Conservation (phyloP, 1,284 basidiomycete genomes). For the Sutorius eximius region DNA sequence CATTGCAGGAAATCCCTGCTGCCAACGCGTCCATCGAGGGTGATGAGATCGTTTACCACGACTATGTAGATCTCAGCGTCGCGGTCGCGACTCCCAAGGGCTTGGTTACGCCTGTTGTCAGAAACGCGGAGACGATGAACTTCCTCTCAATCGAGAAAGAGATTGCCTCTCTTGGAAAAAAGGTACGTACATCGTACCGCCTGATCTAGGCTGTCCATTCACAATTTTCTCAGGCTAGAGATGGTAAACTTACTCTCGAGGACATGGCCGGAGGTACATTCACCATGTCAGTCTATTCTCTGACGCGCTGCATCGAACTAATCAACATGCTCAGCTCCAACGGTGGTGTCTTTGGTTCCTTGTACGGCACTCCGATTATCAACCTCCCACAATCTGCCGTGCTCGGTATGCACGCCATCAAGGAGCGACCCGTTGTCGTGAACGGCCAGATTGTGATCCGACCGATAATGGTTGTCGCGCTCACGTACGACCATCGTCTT, state of each 20-base stretch:
- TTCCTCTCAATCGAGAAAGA: constrained; percentile 93
- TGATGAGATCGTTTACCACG: constrained; percentile 93
- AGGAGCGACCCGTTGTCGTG: constrained; percentile 91
- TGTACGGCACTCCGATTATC: constrained; percentile 97
- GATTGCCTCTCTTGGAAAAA: constrained; percentile 88
- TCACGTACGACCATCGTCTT: constrained; percentile 96
- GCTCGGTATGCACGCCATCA: constrained; percentile 96
- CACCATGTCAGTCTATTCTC: constrained; percentile 74
- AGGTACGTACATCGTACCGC: constrained; percentile 50
- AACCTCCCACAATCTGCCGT: constrained; percentile 96
- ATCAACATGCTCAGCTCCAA: constrained; percentile 70
- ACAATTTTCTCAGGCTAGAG: constrained; percentile 66
- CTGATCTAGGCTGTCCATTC: constrained; percentile 7
- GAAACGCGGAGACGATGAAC: constrained; percentile 87
- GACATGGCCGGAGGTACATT: constrained; percentile 97
- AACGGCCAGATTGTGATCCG: constrained; percentile 94
- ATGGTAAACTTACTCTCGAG: constrained; percentile 93
- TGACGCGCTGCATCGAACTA: neutral
- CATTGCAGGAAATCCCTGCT: constrained; percentile 89
- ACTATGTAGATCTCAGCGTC: constrained; percentile 92
- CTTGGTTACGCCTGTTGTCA: constrained; percentile 92
- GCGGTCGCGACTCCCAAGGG: constrained; percentile 98
- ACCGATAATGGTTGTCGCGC: constrained; percentile 93
- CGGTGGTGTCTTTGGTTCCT: constrained; percentile 96
- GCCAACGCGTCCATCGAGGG: constrained; percentile 97